A percentile compares a stretch with the other conserved stretches of the same genome.
Conservation (phyloP, 345 rosid species). For the Brassica incana region DNA sequence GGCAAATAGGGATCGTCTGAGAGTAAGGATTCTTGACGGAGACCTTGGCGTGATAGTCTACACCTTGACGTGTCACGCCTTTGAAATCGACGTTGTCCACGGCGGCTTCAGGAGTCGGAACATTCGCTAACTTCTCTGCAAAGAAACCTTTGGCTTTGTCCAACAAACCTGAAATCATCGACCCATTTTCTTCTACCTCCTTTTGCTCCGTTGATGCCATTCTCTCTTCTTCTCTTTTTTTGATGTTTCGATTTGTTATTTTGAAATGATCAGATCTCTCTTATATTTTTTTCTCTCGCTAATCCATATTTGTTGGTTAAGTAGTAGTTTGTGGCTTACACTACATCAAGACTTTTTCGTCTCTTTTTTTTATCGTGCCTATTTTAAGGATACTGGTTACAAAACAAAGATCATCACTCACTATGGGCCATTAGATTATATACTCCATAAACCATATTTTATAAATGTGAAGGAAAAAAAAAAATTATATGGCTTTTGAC, state of each 20-base stretch:
- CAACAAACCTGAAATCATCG: slow-evolving; percentile 41
- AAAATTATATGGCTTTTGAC: not conserved
- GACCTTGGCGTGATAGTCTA: slow-evolving; percentile 69
- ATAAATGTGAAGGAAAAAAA: not conserved
- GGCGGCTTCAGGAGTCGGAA: slow-evolving; percentile 75
- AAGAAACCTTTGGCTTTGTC: slow-evolving; percentile 75
- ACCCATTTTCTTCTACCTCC: slow-evolving; percentile 31
- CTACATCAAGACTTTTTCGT: not conserved
- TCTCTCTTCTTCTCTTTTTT: not conserved
- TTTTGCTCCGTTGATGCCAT: slow-evolving; percentile 38
- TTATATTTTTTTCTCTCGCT: not conserved
- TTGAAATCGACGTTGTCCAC: slow-evolving; percentile 63
- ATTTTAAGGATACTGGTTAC: not conserved
- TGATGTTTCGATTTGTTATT: not conserved
- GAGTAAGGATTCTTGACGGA: slow-evolving; percentile 72
- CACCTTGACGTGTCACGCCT: slow-evolving; percentile 52
- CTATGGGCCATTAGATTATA: too few relatives aligned
- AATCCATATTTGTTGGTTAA: not conserved
- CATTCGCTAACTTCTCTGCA: slow-evolving; percentile 61
- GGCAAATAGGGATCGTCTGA: slow-evolving; percentile 73
- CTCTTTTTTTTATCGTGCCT: not conserved
- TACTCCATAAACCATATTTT: not conserved
- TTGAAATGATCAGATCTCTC: slow-evolving; percentile 22
- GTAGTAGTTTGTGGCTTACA: not conserved
- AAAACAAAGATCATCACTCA: not conserved